Base-by-base conservation (phyloP, 352 stramenopile genomes). In the Pythium periplocum region DNA sequence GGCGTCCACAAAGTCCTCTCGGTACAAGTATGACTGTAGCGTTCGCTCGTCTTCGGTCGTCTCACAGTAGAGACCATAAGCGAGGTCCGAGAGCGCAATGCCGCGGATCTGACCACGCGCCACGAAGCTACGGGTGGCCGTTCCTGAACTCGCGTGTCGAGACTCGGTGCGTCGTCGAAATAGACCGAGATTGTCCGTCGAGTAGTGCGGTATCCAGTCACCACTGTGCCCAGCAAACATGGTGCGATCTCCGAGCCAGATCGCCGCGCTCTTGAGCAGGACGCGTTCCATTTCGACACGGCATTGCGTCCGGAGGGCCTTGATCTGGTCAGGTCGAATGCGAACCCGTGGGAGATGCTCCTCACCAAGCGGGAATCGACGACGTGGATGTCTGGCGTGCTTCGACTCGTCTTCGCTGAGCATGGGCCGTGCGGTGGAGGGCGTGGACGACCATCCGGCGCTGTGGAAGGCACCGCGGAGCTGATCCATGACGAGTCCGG, bases 11-110 rank as follows among this genome's bases (percentile, higher is more conserved):
- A 88, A 88, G 53, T 75, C 71, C 36, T 88, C 78, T 7, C 70
- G 61, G 53, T 72, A 84, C 45, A 85, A 51, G 48, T 84, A 78
- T 2, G 80, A 77, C 45, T 65, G 76, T 12, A 75, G 55, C 1
- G 78, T 76, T 40, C 80, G 78, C 62, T 88, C 73, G 51, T 87
- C 74, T 7, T 73, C 67, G 42, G 80, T 90, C 48, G 75, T 89
- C 47, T 88, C 80, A 11, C 68, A 71, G 55, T 88, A 86, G 44
- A 83, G 70, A 33, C 78, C 75, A 54, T 87, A 88, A 59, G 82
- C 75, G 40, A 88, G 53, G 50, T 90, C 75, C 41, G 79, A 61
- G 49, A 90, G 57, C 33, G 78, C 75, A 11, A 90, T 53, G 9
- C 71, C 72, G 3, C 75, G 62, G 30, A 87, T 73, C 12, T 76